Conservation (phyloP, 495 filamentous ascomycete genomes). For the Glarea lozoyensis region DNA sequence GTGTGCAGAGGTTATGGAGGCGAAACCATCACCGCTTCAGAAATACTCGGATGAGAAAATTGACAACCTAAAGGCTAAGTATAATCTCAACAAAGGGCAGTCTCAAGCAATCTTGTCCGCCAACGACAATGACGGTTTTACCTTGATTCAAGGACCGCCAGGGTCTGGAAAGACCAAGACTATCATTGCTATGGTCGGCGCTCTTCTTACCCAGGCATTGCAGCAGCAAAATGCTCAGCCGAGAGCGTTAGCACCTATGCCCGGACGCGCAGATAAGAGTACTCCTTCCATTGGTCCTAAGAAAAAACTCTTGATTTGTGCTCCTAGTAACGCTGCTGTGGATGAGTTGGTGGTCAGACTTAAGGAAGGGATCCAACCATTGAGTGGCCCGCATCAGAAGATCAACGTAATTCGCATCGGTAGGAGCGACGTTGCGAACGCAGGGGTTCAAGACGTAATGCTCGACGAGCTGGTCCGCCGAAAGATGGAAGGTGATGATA, state of each 20-base stretch:
- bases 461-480: slow-evolving; percentile 83
- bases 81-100: slow-evolving; percentile 79
- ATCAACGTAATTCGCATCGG: slow-evolving; percentile 86
- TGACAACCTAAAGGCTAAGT: slow-evolving; percentile 57
- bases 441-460: slow-evolving; percentile 82
- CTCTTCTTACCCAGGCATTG: slow-evolving; percentile 60
- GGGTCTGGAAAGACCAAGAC: slow-evolving; percentile 98
- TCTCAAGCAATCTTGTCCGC: slow-evolving; percentile 89
- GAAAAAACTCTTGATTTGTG: slow-evolving; percentile 91
- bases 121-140: slow-evolving; percentile 90
- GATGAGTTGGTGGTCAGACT: slow-evolving; percentile 93
- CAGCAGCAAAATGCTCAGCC: slow-evolving; percentile 34
- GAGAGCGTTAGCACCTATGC: slow-evolving; percentile 36
- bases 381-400: slow-evolving; percentile 58
- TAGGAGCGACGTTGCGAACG: slow-evolving; percentile 85
- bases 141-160: slow-evolving; percentile 89
- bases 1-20: slow-evolving; percentile 79
- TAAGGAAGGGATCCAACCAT: slow-evolving; percentile 77
- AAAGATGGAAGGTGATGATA: slow-evolving; percentile 46
- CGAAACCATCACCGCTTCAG: slow-evolving; percentile 80
- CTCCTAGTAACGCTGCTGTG: slow-evolving; percentile 94
- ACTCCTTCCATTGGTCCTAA: slow-evolving; percentile 1
- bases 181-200: slow-evolving; percentile 91
- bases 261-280: slow-evolving; percentile 14
- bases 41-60: slow-evolving; percentile 66